Conservation (phyloP, 805 yeast genomes). For the Wickerhamiella nectarea region DNA sequence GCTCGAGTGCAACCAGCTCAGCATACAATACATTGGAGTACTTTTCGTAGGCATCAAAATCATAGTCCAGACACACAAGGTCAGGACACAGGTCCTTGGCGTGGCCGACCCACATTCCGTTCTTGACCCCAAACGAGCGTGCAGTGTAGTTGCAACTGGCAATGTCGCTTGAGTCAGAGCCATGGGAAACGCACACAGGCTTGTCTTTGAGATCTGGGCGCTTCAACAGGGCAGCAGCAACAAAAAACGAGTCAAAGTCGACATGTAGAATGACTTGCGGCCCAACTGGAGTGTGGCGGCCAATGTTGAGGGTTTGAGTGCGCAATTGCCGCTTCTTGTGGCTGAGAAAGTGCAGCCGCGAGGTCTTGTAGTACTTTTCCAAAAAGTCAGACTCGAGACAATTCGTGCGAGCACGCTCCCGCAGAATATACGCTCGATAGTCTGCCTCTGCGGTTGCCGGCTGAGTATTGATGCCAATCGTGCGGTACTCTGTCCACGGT, state of each 20-base stretch:
- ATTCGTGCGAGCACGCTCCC: constrained; percentile 14
- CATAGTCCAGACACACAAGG: constrained; percentile 50
- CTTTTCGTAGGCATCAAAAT: constrained; percentile 57
- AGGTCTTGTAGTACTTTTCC: constrained; percentile 55
- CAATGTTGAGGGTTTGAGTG: constrained; percentile 24
- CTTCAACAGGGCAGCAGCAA: constrained; percentile 58
- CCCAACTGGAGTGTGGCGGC: constrained; percentile 3
- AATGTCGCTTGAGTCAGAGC: constrained; percentile 46
- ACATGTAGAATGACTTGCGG: constrained; percentile 47
- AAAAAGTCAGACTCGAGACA: constrained; percentile 67
- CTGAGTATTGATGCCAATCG: constrained; percentile 18
- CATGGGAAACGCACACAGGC: constrained; percentile 49
- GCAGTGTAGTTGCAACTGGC: constrained; percentile 91
- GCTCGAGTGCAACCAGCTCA: constrained; percentile 34
- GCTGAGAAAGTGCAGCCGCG: constrained; percentile 79
- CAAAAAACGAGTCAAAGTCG: constrained; percentile 92
- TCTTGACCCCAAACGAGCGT: constrained; percentile 56
- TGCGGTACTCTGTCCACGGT: constrained; percentile 61
- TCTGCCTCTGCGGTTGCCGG: not conserved
- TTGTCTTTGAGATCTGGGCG: constrained; percentile 43
- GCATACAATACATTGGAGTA: constrained; percentile 54
- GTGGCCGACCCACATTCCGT: constrained; percentile 78
- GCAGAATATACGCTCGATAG: constrained; percentile 13
- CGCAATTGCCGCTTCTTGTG: constrained; percentile 71
- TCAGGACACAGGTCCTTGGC: constrained; percentile 59